These are phyloP conservation scores for Vitis rotundifolia DNA, from an alignment of 164 flowering plant species.

Conservation along the genomic window DNA sequence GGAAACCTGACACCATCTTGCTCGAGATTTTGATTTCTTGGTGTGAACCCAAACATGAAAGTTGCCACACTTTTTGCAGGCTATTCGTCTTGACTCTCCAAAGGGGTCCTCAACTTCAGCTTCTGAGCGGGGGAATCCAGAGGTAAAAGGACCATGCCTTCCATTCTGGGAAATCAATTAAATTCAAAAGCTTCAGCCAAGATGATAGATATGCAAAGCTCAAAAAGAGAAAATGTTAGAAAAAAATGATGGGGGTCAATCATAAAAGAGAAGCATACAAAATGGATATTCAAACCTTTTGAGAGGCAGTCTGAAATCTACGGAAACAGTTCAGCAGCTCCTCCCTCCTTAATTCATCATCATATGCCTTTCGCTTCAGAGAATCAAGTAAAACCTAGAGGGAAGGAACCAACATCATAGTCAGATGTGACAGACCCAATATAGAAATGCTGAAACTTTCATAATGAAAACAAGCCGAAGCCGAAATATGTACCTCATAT, in stretches of 20 bases:
- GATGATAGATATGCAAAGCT: not conserved
- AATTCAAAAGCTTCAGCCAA: conserved; percentile 13
- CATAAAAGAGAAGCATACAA: not conserved
- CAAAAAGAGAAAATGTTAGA: not conserved
- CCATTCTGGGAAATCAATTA: conserved; percentile 49
- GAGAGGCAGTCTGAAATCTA: conserved; percentile 61
- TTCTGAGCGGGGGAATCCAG: conserved; percentile 54
- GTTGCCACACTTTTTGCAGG: conserved; percentile 81
- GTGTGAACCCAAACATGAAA: conserved; percentile 80
- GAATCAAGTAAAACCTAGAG: conserved; percentile 83
- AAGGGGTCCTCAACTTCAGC: conserved; percentile 53
- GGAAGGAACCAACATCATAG: not conserved
- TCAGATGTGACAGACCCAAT: not conserved
- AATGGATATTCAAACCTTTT: conserved; percentile 45
- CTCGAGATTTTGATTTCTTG: conserved; percentile 67
- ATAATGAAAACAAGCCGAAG: conserved; percentile 4
- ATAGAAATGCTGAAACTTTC: not conserved
- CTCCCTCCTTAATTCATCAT: conserved; percentile 89
- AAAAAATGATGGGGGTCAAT: not conserved
- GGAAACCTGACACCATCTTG: conserved; percentile 99
- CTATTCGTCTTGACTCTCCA: conserved; percentile 76
- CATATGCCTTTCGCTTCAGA: conserved; percentile 79
- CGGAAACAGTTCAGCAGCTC: conserved; percentile 79
- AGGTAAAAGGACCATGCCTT: conserved; percentile 55
- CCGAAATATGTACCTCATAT: conserved; percentile 66